A percentile compares a stretch with the other conserved stretches of the same genome.
phyloP scores from a whole-genome alignment of 352 stramenopile species.

The Aphanomyces euteiches region DNA sequence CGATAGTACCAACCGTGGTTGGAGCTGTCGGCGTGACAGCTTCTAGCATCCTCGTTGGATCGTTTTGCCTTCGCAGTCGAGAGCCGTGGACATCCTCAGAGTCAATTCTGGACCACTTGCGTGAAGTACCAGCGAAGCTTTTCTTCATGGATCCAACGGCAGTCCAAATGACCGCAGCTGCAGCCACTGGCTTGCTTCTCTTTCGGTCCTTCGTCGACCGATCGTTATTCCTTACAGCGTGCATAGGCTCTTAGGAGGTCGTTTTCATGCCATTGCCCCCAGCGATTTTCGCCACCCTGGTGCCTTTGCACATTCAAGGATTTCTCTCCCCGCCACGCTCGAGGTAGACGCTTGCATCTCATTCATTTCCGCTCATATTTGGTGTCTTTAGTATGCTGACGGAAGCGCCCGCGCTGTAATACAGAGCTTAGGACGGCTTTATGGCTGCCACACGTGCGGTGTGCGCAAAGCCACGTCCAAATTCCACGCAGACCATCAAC shows the following conservation, averaged over 20 bases:
- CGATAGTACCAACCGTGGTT: slow-evolving; percentile 42
- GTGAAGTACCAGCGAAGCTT: not conserved
- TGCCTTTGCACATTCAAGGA: slow-evolving; percentile 73
- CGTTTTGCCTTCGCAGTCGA: slow-evolving; percentile 44
- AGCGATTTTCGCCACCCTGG: slow-evolving; percentile 71
- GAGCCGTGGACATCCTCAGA: slow-evolving; percentile 42
- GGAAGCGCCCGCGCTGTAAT: slow-evolving; percentile 59
- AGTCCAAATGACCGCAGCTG: slow-evolving; percentile 34
- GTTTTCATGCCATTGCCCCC: slow-evolving; percentile 63
- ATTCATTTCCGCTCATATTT: not conserved
- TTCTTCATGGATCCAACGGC: slow-evolving; percentile 29
- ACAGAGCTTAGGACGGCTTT: slow-evolving; percentile 73
- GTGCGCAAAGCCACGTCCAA: slow-evolving; percentile 49
- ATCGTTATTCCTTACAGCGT: slow-evolving; percentile 49
- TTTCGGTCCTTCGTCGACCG: slow-evolving; percentile 7
- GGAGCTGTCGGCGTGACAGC: slow-evolving; percentile 45
- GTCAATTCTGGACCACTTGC: slow-evolving; percentile 31
- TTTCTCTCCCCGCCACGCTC: slow-evolving; percentile 63
- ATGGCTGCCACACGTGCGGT: slow-evolving; percentile 80
- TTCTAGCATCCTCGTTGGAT: slow-evolving; percentile 43
- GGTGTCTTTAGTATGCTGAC: slow-evolving; percentile 46
- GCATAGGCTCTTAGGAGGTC: slow-evolving; percentile 71
- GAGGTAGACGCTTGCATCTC: slow-evolving; percentile 30
- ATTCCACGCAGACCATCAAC: slow-evolving; percentile 84
- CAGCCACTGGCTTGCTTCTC: slow-evolving; percentile 13